Base-by-base conservation (phyloP, 495 filamentous ascomycete species). In the Bryoglossum gracile region DNA sequence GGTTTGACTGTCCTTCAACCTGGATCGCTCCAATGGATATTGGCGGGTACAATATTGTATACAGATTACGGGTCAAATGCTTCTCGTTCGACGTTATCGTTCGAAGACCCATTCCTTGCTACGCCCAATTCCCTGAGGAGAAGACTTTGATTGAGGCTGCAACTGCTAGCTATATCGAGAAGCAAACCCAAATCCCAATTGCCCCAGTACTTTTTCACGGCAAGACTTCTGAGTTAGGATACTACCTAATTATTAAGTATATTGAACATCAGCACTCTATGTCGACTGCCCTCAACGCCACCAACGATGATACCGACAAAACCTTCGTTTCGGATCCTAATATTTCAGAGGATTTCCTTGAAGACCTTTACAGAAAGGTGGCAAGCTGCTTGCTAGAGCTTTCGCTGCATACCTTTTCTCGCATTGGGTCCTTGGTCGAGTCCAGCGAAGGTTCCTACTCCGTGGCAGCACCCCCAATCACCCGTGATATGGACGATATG, bases 211-310 rank as follows among this genome's bases (percentile, higher is more conserved):
- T 65, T 13, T 57, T 63, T 44, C 34, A 53, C 21, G 50, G 48
- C 26, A 36, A 46, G 46, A 21, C 33, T 48, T 55, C 60, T n/a
- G 38, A 54, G 6, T 51, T 73, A 30, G 63, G 68, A 5, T 68
- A 71, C 1, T 76, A 71, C 55, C 68, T 75, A 28, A 68, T 75
- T 32, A 70, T 72, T 60, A 63, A 72, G 10, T 70, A 69, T 50
- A 57, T 72, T 17, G 52, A 67, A 6, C 57, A 71, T 47, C 22
- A 57, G 3, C 41, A 37, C n/a, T 61, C 38, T 4, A 60, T 73
- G 44, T 55, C 51, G n/a, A 43, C 58, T 5, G 54, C 55, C 4
- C 60, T 73, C 1, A 49, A 54, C 0, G 63, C 54, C 1, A 65
- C 63, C 3, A 54, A 40, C 16, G 22, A 51, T 0, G 36, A 50